These are phyloP conservation scores for Alnus rubra DNA, from an alignment of 306 rosid genomes.

Conservation along the genomic window DNA sequence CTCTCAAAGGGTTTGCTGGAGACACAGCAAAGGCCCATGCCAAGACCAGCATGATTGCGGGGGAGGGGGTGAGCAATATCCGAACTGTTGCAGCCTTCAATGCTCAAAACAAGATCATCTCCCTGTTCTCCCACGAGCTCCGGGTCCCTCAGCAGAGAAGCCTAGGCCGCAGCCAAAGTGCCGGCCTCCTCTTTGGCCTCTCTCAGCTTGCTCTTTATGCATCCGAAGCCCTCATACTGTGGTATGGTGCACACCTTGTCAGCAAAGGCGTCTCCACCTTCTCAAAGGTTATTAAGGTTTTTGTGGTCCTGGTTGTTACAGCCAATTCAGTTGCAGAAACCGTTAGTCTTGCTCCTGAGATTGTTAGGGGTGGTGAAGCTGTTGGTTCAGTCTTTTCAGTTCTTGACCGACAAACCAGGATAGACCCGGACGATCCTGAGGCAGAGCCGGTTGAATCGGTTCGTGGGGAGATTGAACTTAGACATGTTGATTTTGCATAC, in stretches of 20 bases:
- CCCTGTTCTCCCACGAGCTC: constrained; percentile 73
- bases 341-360: constrained; percentile 98
- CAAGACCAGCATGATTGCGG: constrained; percentile 98
- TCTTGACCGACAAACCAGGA: constrained; percentile 75
- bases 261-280: constrained; percentile 80
- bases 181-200: constrained; percentile 78
- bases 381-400: constrained; percentile 92
- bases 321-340: constrained; percentile 99
- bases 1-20: constrained; percentile 97
- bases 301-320: constrained; percentile 84
- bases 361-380: constrained; percentile 89
- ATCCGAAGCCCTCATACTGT: constrained; percentile 85
- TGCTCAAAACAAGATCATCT: constrained; percentile 81
- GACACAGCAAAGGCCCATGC: constrained; percentile 99
- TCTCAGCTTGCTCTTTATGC: constrained; percentile 92
- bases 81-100: constrained; percentile 98
- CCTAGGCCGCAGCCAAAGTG: constrained; percentile 79
- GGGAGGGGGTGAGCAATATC: constrained; percentile 97
- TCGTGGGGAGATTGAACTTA: constrained; percentile 91
- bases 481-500: constrained; percentile 92
- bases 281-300: constrained; percentile 90
- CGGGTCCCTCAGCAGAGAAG: constrained; percentile 71
- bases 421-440: constrained; percentile 90
- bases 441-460: constrained; percentile 68
- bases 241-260: constrained; percentile 95